Base-by-base conservation (phyloP, 176 grass and related monocot species). In the Stipa capillata region DNA sequence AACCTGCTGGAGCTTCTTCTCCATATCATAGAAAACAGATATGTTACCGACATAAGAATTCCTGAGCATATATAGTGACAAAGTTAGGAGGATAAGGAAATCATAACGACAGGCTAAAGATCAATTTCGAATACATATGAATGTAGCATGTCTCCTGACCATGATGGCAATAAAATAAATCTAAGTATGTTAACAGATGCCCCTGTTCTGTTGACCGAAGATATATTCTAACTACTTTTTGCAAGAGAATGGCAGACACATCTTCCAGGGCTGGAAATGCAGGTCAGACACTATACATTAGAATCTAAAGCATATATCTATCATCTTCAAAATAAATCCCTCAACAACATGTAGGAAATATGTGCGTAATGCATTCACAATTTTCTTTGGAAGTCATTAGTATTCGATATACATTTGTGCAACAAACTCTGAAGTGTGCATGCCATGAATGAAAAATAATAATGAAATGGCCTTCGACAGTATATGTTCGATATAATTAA, bases 1-100 rank as follows among this genome's bases (percentile, higher is more conserved):
- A 34, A 99, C 96, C 96, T 95, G 92, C 47, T 58, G 68, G 42
- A 99, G 81, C 79, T 95, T 90, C 77, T 91, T 80, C 85, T 99
- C 96, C 23, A 99, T 89, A 16, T 93, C 92, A 67, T 60, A 65
- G 31, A 99, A 99, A 80, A 99, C 1, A 20, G 82, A 86, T 52
- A 99, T 83, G 74, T 99, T 99, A 33, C 96, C 96, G 49, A 99
- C 87, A 76, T 91, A 95, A 29, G 96, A 99, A 25, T 86, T 91
- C 82, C 96, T 99, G 86, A 56, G 39, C 50, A 92, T 79, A 77
- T 15, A 71, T 70, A 72, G 49, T 49, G 77, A 86, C 43, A n/a
- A 49, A 21, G 49, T 86, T 73, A 83, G 25, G 33, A 83, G 13
- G 12, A 64, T 75, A 35, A 83, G n/a, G 63, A 37, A 82, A 68